Conservation (phyloP, 2,329 filamentous ascomycete genomes). For the Achaetomium macrosporum region DNA sequence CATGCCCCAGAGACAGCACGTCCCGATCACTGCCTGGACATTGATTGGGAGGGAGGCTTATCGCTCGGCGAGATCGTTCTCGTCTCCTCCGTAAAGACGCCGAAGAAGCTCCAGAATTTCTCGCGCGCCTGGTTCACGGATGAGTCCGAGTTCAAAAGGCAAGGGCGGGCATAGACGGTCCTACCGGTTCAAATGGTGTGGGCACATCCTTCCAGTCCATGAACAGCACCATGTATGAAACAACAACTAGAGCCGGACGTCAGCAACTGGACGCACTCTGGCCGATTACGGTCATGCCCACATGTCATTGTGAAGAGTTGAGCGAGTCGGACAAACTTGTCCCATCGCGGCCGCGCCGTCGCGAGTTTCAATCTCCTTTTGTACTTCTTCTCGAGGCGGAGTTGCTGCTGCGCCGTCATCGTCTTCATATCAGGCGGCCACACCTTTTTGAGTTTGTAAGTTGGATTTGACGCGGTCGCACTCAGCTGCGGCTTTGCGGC, state of each 20-base stretch:
- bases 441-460: slow-evolving; percentile 57
- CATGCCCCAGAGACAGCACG: background rate
- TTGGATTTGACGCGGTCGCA: slow-evolving; percentile 42
- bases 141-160: background rate
- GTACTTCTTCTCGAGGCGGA: slow-evolving; percentile 72
- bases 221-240: slow-evolving; percentile 54
- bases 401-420: slow-evolving; percentile 65
- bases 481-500: slow-evolving; percentile 22
- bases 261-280: background rate
- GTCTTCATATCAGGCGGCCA: slow-evolving; percentile 74
- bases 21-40: background rate
- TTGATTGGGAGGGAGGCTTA: slow-evolving; percentile 14
- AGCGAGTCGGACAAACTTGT: slow-evolving; percentile 57
- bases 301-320: slow-evolving; percentile 56
- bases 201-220: slow-evolving; percentile 49
- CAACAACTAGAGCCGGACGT: slow-evolving; percentile 37
- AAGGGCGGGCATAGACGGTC: slow-evolving; percentile 18
- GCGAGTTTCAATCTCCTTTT: slow-evolving; percentile 58
- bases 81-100: slow-evolving; percentile 23
- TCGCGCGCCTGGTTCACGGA: slow-evolving; percentile 32
- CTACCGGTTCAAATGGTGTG: slow-evolving; percentile 47
- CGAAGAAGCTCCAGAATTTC: slow-evolving; percentile 35
- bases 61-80: slow-evolving; percentile 23
- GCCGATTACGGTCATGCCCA: slow-evolving; percentile 31
- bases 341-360: slow-evolving; percentile 60